Conservation (phyloP, 768 basidiomycete genomes). For the Lactifluus rugatus region DNA sequence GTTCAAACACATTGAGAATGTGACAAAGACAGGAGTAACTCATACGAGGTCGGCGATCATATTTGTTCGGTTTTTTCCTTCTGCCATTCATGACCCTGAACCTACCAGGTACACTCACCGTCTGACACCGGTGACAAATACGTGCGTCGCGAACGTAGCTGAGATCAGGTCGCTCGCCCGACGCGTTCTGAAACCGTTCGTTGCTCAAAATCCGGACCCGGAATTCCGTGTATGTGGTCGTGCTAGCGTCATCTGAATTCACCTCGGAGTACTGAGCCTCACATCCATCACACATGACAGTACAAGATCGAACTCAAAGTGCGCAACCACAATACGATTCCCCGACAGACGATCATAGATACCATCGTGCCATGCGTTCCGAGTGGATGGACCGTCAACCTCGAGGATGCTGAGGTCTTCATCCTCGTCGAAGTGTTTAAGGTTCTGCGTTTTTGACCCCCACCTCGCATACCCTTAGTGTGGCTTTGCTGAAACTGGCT, state of each 20-base stretch:
- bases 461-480: no score
- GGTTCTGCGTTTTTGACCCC: constrained; percentile 27
- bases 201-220: constrained; percentile 35
- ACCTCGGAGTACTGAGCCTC: background rate
- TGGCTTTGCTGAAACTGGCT: background rate
- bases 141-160: constrained; percentile 56
- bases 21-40: constrained; percentile 52
- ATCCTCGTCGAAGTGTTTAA: constrained; percentile 80
- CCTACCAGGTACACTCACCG: constrained; percentile 53
- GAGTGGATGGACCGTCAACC: constrained; percentile 52
- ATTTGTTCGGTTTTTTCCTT: background rate
- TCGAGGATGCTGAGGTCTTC: constrained; percentile 60
- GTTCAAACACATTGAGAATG: constrained; percentile 49
- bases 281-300: constrained; percentile 29
- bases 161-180: constrained; percentile 60
- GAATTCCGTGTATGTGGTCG: constrained; percentile 38
- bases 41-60: constrained; percentile 46
- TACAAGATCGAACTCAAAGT: constrained; percentile 74
- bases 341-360: constrained; percentile 51
- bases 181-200: constrained; percentile 43
- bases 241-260: background rate
- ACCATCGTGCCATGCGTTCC: constrained; percentile 65
- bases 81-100: background rate
- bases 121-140: constrained; percentile 57
- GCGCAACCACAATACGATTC: constrained; percentile 66